These are phyloP conservation scores for Gossypium davidsonii DNA, from an alignment of 441 rosid genomes.

Conservation along the genomic window DNA sequence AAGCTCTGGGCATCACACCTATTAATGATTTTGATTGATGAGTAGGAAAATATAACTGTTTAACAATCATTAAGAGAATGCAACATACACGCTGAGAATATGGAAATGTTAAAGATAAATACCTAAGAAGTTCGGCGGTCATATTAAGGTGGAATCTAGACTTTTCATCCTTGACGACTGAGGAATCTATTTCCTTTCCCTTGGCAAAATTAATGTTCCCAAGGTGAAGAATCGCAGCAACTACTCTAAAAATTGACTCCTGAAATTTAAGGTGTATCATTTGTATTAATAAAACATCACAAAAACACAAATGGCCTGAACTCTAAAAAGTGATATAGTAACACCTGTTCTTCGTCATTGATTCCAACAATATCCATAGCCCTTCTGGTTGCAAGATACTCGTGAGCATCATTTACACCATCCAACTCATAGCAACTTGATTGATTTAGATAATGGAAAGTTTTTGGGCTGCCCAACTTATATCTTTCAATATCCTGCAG, in stretches of 20 bases:
- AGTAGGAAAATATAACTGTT: background rate
- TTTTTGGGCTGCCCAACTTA: constrained; percentile 65
- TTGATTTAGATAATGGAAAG: constrained; percentile 88
- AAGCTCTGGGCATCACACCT: constrained; percentile 92
- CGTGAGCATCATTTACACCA: constrained; percentile 85
- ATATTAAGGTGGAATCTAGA: constrained; percentile 77
- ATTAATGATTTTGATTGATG: constrained; percentile 3
- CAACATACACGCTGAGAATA: background rate
- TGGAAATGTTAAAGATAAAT: constrained; percentile 18
- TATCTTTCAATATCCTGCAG: constrained; percentile 76
- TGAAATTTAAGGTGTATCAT: constrained; percentile 25
- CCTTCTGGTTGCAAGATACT: constrained; percentile 95
- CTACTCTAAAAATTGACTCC: constrained; percentile 96
- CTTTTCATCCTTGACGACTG: constrained; percentile 86
- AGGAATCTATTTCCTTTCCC: constrained; percentile 88
- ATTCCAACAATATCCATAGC: constrained; percentile 99
- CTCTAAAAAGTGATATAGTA: constrained; percentile 12
- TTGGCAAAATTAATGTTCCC: constrained; percentile 90
- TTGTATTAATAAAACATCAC: background rate
- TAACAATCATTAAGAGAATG: background rate
- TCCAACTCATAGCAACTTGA: constrained; percentile 78
- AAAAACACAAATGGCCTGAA: background rate
- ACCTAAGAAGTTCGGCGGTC: constrained; percentile 89
- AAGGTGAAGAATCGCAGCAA: constrained; percentile 93
- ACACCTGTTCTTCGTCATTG: constrained; percentile 92